Conservation (phyloP, 2,329 filamentous ascomycete genomes). For the Parafenestella ontariensis region DNA sequence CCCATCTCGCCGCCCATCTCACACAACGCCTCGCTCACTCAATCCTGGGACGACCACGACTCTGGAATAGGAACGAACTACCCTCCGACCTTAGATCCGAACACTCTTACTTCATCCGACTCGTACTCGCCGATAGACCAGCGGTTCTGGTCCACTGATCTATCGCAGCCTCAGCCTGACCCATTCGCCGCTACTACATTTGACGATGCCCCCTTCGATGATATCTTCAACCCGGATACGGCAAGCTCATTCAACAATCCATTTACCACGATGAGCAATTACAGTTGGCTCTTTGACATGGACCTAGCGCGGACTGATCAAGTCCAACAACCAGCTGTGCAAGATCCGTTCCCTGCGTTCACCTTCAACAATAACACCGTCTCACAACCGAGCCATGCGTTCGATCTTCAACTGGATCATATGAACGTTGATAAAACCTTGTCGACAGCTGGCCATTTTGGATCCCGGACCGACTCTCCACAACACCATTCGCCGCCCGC, state of each 20-base stretch:
- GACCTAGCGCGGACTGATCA: conserved; percentile 37
- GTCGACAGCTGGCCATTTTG: conserved; percentile 30
- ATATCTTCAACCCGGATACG: conserved; percentile 67
- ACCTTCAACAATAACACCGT: conserved; percentile 25
- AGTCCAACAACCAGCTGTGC: conserved; percentile 23
- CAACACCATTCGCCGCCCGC: conserved; percentile 23
- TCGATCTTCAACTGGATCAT: conserved; percentile 36
- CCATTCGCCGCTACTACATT: conserved; percentile 26
- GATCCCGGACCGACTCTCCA: conserved; percentile 31
- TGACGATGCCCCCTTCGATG: conserved; percentile 55
- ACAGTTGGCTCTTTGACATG: conserved; percentile 68
- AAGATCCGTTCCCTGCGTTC: conserved; percentile 30
- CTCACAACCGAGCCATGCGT: conserved; percentile 26
- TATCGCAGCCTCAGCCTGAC: conserved; percentile 37
- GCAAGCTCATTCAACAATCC: conserved; percentile 71
- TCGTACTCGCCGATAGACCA: conserved; percentile 36
- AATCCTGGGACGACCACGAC: conserved; percentile 40
- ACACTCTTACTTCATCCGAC: conserved; percentile 23
- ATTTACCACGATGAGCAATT: conserved; percentile 68
- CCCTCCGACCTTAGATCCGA: conserved; percentile 26
- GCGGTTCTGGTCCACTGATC: conserved; percentile 43
- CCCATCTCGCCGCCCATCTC: conserved; percentile 47
- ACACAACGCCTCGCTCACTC: conserved; percentile 33
- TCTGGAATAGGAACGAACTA: conserved; percentile 31
- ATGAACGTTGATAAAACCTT: conserved; percentile 26